A percentile compares a stretch with the other conserved stretches of the same genome.
phyloP scores from a whole-genome alignment of 2,329 filamentous ascomycete genomes.

The Stagonosporopsis vannaccii region DNA sequence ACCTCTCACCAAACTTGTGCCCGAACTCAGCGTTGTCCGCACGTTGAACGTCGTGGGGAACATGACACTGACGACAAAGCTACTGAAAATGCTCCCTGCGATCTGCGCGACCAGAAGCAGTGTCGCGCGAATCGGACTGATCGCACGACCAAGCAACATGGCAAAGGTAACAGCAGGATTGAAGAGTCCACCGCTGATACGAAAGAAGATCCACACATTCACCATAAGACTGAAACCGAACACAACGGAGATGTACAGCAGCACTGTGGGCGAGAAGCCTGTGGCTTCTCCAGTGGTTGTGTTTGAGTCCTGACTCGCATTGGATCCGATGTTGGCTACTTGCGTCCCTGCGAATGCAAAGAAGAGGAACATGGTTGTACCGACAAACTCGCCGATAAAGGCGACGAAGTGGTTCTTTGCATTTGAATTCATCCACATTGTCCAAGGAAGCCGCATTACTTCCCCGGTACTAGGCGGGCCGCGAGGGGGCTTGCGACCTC shows the following conservation, averaged over 20 bases:
- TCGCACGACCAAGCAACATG: slow-evolving; percentile 49
- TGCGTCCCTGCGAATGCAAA: slow-evolving; percentile 55
- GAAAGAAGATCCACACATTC: slow-evolving; percentile 52
- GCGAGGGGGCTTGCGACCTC: slow-evolving; percentile 30
- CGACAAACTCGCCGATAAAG: slow-evolving; percentile 57
- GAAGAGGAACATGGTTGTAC: slow-evolving; percentile 56
- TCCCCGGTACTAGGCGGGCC: slow-evolving; percentile 47
- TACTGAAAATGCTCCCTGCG: slow-evolving; percentile 53
- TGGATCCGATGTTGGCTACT: slow-evolving; percentile 57
- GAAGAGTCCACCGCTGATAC: slow-evolving; percentile 45
- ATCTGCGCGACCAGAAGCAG: slow-evolving; percentile 56
- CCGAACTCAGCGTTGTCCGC: slow-evolving; percentile 52
- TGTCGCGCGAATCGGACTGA: slow-evolving; percentile 52
- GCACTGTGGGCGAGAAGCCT: slow-evolving; percentile 23
- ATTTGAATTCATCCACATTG: slow-evolving; percentile 47
- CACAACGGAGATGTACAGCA: slow-evolving; percentile 48
- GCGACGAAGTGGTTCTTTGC: slow-evolving; percentile 53
- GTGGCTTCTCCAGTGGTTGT: slow-evolving; percentile 50
- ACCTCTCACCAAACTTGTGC: slow-evolving; percentile 53
- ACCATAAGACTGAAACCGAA: slow-evolving; percentile 50
- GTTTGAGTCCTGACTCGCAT: slow-evolving; percentile 41
- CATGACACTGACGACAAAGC: slow-evolving; percentile 54
- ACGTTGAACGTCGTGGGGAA: slow-evolving; percentile 58
- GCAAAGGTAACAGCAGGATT: slow-evolving; percentile 46
- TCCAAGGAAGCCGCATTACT: slow-evolving; percentile 44